phyloP scores from a whole-genome alignment of 345 rosid species.

The Eucalyptus lansdowneana region DNA sequence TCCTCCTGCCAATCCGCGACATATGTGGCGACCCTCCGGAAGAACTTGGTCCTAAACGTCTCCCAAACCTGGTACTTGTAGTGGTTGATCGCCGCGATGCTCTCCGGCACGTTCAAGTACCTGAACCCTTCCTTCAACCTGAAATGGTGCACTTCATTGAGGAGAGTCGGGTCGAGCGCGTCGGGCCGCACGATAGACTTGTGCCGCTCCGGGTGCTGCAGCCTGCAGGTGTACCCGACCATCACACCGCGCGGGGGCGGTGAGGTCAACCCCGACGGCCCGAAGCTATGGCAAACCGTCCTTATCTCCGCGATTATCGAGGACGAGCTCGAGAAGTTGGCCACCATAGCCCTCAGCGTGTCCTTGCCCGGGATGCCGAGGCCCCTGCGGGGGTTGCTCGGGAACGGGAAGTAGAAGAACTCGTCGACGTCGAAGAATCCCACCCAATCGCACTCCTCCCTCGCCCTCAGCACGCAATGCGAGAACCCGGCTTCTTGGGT shows the following conservation, averaged over 20 bases:
- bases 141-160: conserved; percentile 90
- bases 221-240: conserved; percentile 83
- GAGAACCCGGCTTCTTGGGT: conserved; percentile 98
- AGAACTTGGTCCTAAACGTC: conserved; percentile 77
- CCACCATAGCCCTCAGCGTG: conserved; percentile 42
- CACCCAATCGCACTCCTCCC: conserved; percentile 74
- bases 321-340: conserved; percentile 55
- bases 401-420: conserved; percentile 64
- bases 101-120: conserved; percentile 56
- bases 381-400: conserved; percentile 9
- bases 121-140: conserved; percentile 41
- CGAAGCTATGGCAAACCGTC: conserved; percentile 83
- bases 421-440: conserved; percentile 97
- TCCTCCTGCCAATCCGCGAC: conserved; percentile 93
- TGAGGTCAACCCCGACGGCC: conserved; percentile 77
- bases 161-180: conserved; percentile 46
- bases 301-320: conserved; percentile 50
- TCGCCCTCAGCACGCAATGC: conserved; percentile 77
- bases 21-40: conserved; percentile 86
- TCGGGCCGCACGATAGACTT: conserved; percentile 72
- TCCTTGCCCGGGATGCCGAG: conserved; percentile 32
- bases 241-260: conserved; percentile 75
- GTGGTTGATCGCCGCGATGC: conserved; percentile 63
- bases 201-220: conserved; percentile 77
- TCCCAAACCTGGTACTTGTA: conserved; percentile 99